Percentiles rank a stretch among this genome's conserved stretches.
These are phyloP conservation scores for Peronospora belbahrii DNA, from an alignment of 352 stramenopile genomes.

Conservation along the genomic window DNA sequence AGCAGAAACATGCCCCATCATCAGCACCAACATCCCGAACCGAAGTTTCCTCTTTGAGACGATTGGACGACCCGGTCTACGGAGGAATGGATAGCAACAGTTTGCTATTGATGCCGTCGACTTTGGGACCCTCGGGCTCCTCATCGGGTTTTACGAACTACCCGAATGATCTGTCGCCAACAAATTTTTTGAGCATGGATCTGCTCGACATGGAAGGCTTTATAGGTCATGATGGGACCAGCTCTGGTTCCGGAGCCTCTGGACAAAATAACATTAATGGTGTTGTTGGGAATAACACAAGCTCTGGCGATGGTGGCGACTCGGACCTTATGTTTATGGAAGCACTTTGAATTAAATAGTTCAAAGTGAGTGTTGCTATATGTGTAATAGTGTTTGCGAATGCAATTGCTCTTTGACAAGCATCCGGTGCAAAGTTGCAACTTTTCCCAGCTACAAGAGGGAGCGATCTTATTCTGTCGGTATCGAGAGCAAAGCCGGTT, in stretches of 20 bases:
- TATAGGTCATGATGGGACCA: constrained; percentile 27
- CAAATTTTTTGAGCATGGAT: constrained; percentile 57
- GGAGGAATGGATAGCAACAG: constrained; percentile 44
- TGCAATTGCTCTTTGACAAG: constrained; percentile 3
- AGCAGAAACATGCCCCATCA: constrained; percentile 16
- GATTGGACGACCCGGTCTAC: constrained; percentile 56
- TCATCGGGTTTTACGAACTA: constrained; percentile 54
- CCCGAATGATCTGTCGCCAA: constrained; percentile 52
- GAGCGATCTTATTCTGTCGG: no score
- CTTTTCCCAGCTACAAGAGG: not conserved
- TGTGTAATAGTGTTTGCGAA: constrained; percentile 13
- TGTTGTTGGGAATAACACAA: constrained; percentile 24
- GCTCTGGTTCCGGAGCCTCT: constrained; percentile 10
- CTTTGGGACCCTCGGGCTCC: constrained; percentile 25
- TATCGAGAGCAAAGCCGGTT: constrained; percentile 9
- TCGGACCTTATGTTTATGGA: constrained; percentile 76
- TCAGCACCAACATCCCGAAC: constrained; percentile 16
- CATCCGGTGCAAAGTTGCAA: no score
- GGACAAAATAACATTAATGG: constrained; percentile 23
- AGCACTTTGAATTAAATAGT: constrained; percentile 32
- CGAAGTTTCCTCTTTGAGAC: constrained; percentile 43
- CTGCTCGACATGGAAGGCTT: constrained; percentile 68
- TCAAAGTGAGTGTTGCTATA: constrained; percentile 1
- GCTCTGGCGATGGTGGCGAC: constrained; percentile 33
- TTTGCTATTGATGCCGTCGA: constrained; percentile 52